Conservation (phyloP, 2,329 filamentous ascomycete genomes). For the Fusarium humuli region DNA sequence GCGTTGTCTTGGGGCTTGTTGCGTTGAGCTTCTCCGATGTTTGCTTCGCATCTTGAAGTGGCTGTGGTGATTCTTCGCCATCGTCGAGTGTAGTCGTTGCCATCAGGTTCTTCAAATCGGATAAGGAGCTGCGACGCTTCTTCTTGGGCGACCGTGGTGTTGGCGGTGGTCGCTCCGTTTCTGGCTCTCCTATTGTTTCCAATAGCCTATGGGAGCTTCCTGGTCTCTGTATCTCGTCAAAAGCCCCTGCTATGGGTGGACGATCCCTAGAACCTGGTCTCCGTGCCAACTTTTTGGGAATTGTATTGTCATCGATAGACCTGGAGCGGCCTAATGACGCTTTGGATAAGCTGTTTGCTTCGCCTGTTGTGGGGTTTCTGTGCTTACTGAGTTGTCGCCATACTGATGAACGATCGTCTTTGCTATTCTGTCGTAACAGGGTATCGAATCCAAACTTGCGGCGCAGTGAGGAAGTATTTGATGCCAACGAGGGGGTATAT, state of each 20-base stretch:
- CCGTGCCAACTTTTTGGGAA: slow-evolving; percentile 52
- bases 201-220: slow-evolving; percentile 68
- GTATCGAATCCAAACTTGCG: slow-evolving; percentile 85
- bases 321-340: slow-evolving; percentile 75
- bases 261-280: slow-evolving; percentile 69
- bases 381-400: slow-evolving; percentile 92
- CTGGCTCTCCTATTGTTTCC: slow-evolving; percentile 70
- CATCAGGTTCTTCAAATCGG: slow-evolving; percentile 81
- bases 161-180: slow-evolving; percentile 54
- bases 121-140: slow-evolving; percentile 91
- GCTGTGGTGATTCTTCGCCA: slow-evolving; percentile 56
- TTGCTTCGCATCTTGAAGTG: slow-evolving; percentile 64
- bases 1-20: slow-evolving; percentile 54
- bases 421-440: slow-evolving; percentile 82
- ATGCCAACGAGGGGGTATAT: slow-evolving; percentile 80
- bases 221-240: slow-evolving; percentile 69
- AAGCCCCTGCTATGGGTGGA: slow-evolving; percentile 70
- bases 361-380: slow-evolving; percentile 69
- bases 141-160: slow-evolving; percentile 66
- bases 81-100: slow-evolving; percentile 65
- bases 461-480: slow-evolving; percentile 86
- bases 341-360: slow-evolving; percentile 73
- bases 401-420: slow-evolving; percentile 79
- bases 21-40: slow-evolving; percentile 67
- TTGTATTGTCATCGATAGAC: slow-evolving; percentile 78